Percentiles rank a stretch among this genome's conserved stretches.
Conservation (phyloP, 148 eudicot species). For the Pouteria glomerata region DNA sequence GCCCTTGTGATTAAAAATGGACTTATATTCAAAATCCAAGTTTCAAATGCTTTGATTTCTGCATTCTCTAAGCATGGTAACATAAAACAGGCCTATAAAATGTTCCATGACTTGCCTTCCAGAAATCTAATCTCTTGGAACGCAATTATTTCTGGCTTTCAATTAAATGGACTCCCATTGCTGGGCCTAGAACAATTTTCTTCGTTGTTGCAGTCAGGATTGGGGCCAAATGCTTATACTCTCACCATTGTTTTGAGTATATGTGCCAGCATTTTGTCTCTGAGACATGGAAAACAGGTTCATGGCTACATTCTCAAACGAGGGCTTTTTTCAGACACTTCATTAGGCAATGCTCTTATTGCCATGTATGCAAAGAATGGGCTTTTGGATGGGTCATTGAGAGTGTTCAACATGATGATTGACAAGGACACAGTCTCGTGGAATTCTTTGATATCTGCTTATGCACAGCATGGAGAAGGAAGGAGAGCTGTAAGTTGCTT, state of each 20-base stretch:
- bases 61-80: conserved; percentile 50
- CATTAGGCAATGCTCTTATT: conserved; percentile 57
- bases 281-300: conserved; percentile 54
- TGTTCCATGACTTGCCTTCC: conserved; percentile 32
- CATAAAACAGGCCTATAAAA: conserved; percentile 34
- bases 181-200: conserved; percentile 50
- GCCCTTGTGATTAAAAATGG: conserved; percentile 48
- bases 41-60: conserved; percentile 63
- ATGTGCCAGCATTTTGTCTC: conserved; percentile 51
- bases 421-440: conserved; percentile 52
- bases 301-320: conserved; percentile 58
- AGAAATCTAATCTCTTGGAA: conserved; percentile 71
- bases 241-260: conserved; percentile 53
- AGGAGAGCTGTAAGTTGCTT: conserved; percentile 47
- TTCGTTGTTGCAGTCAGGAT: conserved; percentile 26
- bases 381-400: conserved; percentile 33
- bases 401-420: conserved; percentile 46
- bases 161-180: conserved; percentile 38
- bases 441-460: conserved; percentile 76
- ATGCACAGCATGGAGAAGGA: conserved; percentile 60
- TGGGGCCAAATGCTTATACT: conserved; percentile 46
- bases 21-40: conserved; percentile 46
- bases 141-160: conserved; percentile 58
- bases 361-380: conserved; percentile 69
- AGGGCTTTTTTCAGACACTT: conserved; percentile 28